Base-by-base conservation (phyloP, 441 rosid species). In the Croton laevigatus region DNA sequence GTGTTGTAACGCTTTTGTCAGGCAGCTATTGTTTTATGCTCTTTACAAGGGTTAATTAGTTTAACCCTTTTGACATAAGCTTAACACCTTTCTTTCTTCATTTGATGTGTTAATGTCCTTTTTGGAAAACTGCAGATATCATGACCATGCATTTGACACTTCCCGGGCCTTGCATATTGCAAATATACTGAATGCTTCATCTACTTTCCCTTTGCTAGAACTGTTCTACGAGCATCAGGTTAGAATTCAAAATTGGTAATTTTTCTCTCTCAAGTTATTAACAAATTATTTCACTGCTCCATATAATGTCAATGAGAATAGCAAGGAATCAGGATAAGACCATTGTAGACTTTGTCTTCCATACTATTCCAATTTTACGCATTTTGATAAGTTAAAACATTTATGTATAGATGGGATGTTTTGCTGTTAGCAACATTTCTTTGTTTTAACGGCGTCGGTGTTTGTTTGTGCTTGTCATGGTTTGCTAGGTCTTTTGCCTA, bases 131-230 rank as follows among this genome's bases (percentile, higher is more conserved):
- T 78, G 83, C 88, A 93, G 92, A 48, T 91, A 84, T 80, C 97
- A 90, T 75, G 98, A 91, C 75, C 84, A 88, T 71, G 94, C 98
- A 3, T 91, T 60, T 70, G 87, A 81, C 40, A 76, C 89, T 62
- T 91, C 93, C 72, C 93, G 92, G 17, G 91, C 92, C 7, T 77
- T 94, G 77, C 91, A 91, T 76, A 83, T 94, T 59, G 96, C 84
- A n/a, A 77, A 88, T 71, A 3, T 44, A 49, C 52, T 88, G 17
- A 82, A 87, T 76, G 38, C 84, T 59, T 83, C 83, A 51, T 86
- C 84, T 38, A 87, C 98, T 3, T 91, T 91, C 72, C 71, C 48
- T 9, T 73, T 86, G 66, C 68, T 91, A 79, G 97, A 88, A 65
- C 65, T 71, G 74, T 85, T 94, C 88, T 91, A 86, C 63, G 40